Evolutionary conservation across 2,329 filamentous ascomycete genomes (phyloP).

Genomic region (Fusarium tuaranense): DNA sequence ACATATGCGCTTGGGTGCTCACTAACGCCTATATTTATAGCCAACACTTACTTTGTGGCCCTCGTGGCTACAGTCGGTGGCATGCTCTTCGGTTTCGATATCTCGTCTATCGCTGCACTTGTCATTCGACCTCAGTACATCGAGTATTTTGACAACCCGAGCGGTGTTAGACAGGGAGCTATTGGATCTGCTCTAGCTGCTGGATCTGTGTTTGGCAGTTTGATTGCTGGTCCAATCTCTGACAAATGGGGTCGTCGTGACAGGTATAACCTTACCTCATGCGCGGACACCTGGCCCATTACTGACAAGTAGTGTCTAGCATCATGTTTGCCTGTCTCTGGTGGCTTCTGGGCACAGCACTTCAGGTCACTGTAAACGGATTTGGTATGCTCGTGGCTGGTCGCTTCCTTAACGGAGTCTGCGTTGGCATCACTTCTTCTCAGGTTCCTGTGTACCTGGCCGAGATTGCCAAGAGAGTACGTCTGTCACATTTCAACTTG

Average conservation of each 20-base stretch:
- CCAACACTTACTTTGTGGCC: slow-evolving; percentile 18
- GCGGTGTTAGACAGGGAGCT: slow-evolving; percentile 16
- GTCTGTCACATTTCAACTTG: background rate
- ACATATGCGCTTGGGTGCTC: no score
- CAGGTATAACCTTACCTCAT: background rate
- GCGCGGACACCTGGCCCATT: background rate
- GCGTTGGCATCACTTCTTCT: slow-evolving; percentile 18
- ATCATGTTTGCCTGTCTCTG: slow-evolving; percentile 17
- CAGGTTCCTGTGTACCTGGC: slow-evolving; percentile 23
- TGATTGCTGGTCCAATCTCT: slow-evolving; percentile 23
- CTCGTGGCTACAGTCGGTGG: slow-evolving; percentile 16
- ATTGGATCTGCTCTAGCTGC: slow-evolving; percentile 25
- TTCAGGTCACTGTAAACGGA: slow-evolving; percentile 1
- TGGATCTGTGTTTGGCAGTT: slow-evolving; percentile 22
- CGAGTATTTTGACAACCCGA: slow-evolving; percentile 20
- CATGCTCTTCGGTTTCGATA: slow-evolving; percentile 28
- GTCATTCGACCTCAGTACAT: slow-evolving; percentile 27
- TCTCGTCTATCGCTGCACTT: slow-evolving; percentile 17
- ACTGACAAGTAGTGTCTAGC: background rate
- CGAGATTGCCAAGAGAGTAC: slow-evolving; percentile 22
- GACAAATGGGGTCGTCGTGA: slow-evolving; percentile 20
- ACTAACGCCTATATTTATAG: background rate
- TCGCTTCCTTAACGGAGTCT: slow-evolving; percentile 14
- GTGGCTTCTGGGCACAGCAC: slow-evolving; percentile 5
- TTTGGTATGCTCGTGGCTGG: slow-evolving; percentile 18